phyloP scores from a whole-genome alignment of 2,329 filamentous ascomycete species.

The Zymoseptoria pseudotritici region DNA sequence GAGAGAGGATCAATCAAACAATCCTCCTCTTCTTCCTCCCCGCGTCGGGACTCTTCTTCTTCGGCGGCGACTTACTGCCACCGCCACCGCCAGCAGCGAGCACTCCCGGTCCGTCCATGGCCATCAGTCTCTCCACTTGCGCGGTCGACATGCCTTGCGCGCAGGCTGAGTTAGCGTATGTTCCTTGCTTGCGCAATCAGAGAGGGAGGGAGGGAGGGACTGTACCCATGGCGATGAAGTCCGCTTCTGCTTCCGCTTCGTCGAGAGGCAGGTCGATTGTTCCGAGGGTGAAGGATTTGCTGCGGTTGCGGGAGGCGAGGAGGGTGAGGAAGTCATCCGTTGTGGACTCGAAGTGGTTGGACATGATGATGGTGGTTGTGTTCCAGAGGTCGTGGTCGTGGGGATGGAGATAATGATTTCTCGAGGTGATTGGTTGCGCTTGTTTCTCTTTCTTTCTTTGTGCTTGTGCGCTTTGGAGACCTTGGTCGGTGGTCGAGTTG shows the following conservation, averaged over 20 bases:
- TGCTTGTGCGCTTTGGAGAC: too few species aligned
- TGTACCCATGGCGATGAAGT: neutral
- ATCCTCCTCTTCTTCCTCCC: neutral
- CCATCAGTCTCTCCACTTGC: neutral
- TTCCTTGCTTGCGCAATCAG: neutral
- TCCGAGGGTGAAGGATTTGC: neutral
- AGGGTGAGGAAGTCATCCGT: neutral
- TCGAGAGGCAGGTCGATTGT: neutral
- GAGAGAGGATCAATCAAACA: neutral
- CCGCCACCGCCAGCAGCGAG: neutral
- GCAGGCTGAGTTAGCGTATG: too few species aligned
- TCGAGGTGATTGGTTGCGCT: too few species aligned
- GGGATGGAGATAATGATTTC: neutral
- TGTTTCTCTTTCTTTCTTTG: too few species aligned
- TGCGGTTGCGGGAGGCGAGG: neutral
- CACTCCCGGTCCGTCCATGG: neutral
- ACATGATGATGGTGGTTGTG: neutral
- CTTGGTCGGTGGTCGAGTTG: too few species aligned
- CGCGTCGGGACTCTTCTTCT: neutral
- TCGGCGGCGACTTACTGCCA: neutral
- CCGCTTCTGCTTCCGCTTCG: neutral
- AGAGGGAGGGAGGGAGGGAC: neutral
- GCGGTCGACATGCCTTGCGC: neutral
- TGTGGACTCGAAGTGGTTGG: neutral
- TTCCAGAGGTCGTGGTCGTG: neutral